A percentile compares a stretch with the other conserved stretches of the same genome.
Conservation (phyloP, 371 early-diverging fungal genomes). For the Chytridium lagenaria region DNA sequence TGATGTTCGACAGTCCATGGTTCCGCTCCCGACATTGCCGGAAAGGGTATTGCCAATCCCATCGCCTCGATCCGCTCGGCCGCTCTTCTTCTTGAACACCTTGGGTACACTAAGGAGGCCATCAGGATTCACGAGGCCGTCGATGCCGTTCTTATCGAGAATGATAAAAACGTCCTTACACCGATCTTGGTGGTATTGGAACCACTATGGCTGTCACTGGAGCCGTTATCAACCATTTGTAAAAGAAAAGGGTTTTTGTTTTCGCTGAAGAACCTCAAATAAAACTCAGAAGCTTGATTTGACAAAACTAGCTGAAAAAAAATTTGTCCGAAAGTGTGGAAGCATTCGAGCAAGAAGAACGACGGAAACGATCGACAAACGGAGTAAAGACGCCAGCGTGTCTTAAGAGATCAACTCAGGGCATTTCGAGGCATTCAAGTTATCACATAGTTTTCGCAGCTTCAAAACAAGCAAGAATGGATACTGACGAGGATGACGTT, state of each 20-base stretch:
- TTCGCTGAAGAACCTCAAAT: too few relatives aligned
- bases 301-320: too few relatives aligned
- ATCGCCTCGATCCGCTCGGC: constrained; percentile 92
- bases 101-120: constrained; percentile 77
- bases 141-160: constrained; percentile 68
- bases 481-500: neutral
- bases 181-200: constrained; percentile 92
- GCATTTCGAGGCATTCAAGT: neutral
- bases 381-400: too few relatives aligned
- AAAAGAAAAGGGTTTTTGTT: too few relatives aligned
- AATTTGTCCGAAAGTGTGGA: too few relatives aligned
- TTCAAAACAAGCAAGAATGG: neutral
- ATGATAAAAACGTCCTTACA: constrained; percentile 58
- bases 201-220: constrained; percentile 84
- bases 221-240: constrained; percentile 59
- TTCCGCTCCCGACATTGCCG: constrained; percentile 95
- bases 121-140: constrained; percentile 83
- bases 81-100: constrained; percentile 84
- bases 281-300: too few relatives aligned
- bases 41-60: constrained; percentile 93
- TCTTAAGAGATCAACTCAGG: too few relatives aligned
- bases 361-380: too few relatives aligned
- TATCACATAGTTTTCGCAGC: neutral
- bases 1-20: constrained; percentile 73
- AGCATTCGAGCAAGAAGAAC: too few relatives aligned